Evolutionary conservation across 768 basidiomycete genomes (phyloP), one percentile per base, ranked within the genome.

Genomic region (Trametes gibbosa): DNA sequence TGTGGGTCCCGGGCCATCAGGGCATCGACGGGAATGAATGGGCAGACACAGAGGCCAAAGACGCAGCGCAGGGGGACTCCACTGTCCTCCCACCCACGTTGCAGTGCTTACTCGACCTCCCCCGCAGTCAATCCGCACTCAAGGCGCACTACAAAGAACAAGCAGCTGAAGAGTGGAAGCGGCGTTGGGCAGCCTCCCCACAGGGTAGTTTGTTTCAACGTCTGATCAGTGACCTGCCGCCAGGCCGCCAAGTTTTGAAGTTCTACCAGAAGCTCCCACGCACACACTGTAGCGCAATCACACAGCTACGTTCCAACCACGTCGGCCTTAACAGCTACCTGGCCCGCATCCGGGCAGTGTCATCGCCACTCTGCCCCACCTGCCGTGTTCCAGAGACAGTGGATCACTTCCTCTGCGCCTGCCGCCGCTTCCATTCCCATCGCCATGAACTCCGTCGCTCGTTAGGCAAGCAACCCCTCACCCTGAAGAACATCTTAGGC

Each of bases 21-120:
- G 52, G 56, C 2, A 56, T 68, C 7, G 55, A 63, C 8, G 68
- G 67, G 7, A 68, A 69, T 46, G 65, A 68, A 27, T 19, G 29
- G 32, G 70, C 66, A 32, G 69, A 69, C 52, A 40, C 42, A 27
- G 57, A 66, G 52, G 70, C 69, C 5, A 70, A 69, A 49, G 24
- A 39, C 13, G 69, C 68, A 14, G 63, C 63, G 19, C 39, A 53
- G 25, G 62, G 45, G 24, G 45, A 46, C 24, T 46, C 45, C 45
- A 46, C 45, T 12, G 23, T 25, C 5, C 45, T 46, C 23, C 45
- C 45, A 13, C 24, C 24, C 24, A 9, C 45, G 45, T 13, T 46
- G 12, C 24, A 23, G 2, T 7, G 45, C 13, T 25, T 46, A 25
- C 45, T 25, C 24, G 24, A 46, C 45, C 45, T 46, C 23, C 45